Percentiles rank a stretch among this genome's conserved stretches.
Conservation (phyloP, 768 basidiomycete genomes). For the Pisolithus orientalis region DNA sequence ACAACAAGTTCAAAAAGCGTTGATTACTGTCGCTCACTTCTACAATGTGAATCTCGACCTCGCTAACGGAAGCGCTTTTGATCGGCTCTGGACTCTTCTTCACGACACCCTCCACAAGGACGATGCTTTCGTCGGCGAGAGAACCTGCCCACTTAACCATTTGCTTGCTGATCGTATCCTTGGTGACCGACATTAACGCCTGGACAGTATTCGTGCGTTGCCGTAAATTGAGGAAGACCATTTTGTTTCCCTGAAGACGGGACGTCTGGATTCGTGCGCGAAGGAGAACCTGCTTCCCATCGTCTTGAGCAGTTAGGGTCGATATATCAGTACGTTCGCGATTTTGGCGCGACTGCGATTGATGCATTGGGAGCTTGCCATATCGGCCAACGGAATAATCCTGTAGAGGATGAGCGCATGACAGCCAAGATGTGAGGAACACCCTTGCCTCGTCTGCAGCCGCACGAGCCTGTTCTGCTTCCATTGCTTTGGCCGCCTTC, state of each 20-base stretch:
- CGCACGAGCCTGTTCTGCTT: slow-evolving; percentile 65
- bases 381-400: slow-evolving; percentile 78
- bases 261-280: slow-evolving; percentile 90
- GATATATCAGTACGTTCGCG: slow-evolving; percentile 59
- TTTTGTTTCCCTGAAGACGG: slow-evolving; percentile 89
- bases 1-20: neutral
- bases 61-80: slow-evolving; percentile 83
- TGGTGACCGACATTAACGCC: slow-evolving; percentile 66
- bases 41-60: slow-evolving; percentile 80
- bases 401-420: slow-evolving; percentile 30
- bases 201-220: slow-evolving; percentile 86
- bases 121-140: slow-evolving; percentile 81
- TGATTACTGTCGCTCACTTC: slow-evolving; percentile 46
- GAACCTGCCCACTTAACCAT: slow-evolving; percentile 92
- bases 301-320: slow-evolving; percentile 51
- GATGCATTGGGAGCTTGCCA: slow-evolving; percentile 83
- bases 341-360: slow-evolving; percentile 74
- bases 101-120: slow-evolving; percentile 82
- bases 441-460: slow-evolving; percentile 46
- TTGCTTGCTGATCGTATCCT: slow-evolving; percentile 84
- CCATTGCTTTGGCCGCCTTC: slow-evolving; percentile 73
- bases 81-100: slow-evolving; percentile 77
- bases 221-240: slow-evolving; percentile 90
- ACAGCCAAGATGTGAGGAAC: slow-evolving; percentile 28
- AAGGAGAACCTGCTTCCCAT: slow-evolving; percentile 72